These are phyloP conservation scores for Taiwanofungus camphoratus DNA, from an alignment of 1,284 basidiomycete genomes.

Conservation along the genomic window DNA sequence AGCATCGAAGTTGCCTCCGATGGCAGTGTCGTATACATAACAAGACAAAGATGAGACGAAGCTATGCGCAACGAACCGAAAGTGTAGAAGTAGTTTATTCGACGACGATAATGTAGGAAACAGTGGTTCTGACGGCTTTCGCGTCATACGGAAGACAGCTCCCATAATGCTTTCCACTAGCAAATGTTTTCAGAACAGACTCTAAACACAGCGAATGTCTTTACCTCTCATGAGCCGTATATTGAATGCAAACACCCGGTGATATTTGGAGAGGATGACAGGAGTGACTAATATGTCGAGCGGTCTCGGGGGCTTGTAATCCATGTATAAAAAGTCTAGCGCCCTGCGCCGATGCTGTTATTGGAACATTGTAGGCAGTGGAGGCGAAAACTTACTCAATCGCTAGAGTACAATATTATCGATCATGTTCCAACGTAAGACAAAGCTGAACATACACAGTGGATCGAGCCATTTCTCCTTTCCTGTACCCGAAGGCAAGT, in stretches of 20 bases:
- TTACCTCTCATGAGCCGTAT: conserved; percentile 72
- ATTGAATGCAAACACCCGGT: conserved; percentile 73
- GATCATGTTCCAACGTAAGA: neutral
- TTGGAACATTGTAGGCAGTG: neutral
- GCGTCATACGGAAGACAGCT: conserved; percentile 60
- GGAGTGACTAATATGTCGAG: conserved; percentile 66
- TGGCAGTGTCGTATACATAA: conserved; percentile 75
- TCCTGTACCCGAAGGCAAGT: conserved; percentile 57
- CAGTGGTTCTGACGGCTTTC: conserved; percentile 36
- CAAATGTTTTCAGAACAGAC: neutral
- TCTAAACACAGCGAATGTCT: conserved; percentile 6
- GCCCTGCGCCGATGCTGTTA: conserved; percentile 43
- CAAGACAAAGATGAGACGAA: conserved; percentile 61
- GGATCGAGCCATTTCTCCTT: conserved; percentile 77
- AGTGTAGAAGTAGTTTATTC: conserved; percentile 51
- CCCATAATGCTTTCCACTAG: conserved; percentile 69
- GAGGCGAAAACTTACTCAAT: conserved; percentile 47
- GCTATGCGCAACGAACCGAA: conserved; percentile 67
- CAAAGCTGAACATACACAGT: conserved; percentile 37
- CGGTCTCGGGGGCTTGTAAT: conserved; percentile 75
- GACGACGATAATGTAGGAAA: conserved; percentile 54
- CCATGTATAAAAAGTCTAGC: conserved; percentile 82
- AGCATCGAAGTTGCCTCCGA: conserved; percentile 66
- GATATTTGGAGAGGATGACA: conserved; percentile 75
- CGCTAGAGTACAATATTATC: conserved; percentile 30